Base-by-base conservation (phyloP, 2,329 filamentous ascomycete genomes). In the Ascosphaera apis region DNA sequence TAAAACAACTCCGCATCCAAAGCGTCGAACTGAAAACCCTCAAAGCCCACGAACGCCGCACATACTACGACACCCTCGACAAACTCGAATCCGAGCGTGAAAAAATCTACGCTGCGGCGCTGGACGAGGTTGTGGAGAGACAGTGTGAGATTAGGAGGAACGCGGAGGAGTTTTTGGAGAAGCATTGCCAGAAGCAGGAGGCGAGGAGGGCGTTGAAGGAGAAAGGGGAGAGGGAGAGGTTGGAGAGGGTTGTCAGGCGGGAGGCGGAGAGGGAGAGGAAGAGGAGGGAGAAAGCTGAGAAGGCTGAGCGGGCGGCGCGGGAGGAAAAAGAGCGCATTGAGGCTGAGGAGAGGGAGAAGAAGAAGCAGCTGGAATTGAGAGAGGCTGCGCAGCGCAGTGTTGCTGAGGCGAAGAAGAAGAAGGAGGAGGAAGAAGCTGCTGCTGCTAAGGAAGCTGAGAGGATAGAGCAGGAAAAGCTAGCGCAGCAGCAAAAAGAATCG, bases 141-240 rank as follows among this genome's bases (percentile, higher is more conserved):
- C 78, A 83, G 50, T 67, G 77, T 27, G 63, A 67, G 18, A 66
- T 86, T 8, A 63, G 62, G 33, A 54, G 61, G 36, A 60, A 63
- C 35, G 69, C 69, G 3, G 61, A 69, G 45, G 57, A 62, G 15
- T 64, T 61, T 13, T 45, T 67, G n/a, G 54, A 65, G 30, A 55
- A 58, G n/a, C 53, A 67, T 39, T 48, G 55, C 47, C 44, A 49
- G 43, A 46, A 52, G 38, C 49, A 56, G 40, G 49, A 56, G 45
- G 48, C 54, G 38, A 53, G 58, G 36, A 45, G 47, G n/a, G 47
- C 43, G 11, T 48, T 47, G 3, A 49, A 49, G 34, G 48, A 53
- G 38, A 55, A 58, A 39, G 50, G 50, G 30, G 51, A 52, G 13
- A 50, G 51, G 15, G 46, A 43, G 19, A 48, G 53, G 40, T 44